Base-by-base conservation (phyloP, 441 rosid genomes). In the Corymbia calophylla region DNA sequence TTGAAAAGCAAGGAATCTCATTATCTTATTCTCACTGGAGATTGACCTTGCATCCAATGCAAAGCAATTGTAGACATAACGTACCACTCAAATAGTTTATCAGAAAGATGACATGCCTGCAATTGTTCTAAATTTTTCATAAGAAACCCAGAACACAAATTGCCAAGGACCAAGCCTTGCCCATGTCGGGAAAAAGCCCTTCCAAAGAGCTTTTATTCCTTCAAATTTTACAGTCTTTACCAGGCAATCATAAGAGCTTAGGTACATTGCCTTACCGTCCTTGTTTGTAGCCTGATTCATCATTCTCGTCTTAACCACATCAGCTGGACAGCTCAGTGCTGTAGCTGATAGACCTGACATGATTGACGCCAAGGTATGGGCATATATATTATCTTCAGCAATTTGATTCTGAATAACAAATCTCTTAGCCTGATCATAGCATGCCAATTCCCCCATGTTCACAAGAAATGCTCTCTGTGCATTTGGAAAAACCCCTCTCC, bases 131-230 rank as follows among this genome's bases (percentile, higher is more conserved):
- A 96, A 92, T 92, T 93, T 96, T 95, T 97, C 99, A 27, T 97
- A 97, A 9, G 98, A 94, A 51, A 97, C 99, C 99, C 99, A 97
- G 93, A 97, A 96, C 92, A 96, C 95, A 44, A 96, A 97, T 88
- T 97, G 99, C 99, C 98, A 97, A 19, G 99, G 99, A 90, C 99
- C 99, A 88, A 97, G 98, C 91, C 99, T 95, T 35, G 97, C 97
- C 99, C 99, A 96, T 49, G 97, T 96, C 53, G 97, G 99, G 58
- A 95, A 94, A 92, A 96, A 96, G 29, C 98, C 99, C 91, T 96
- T 97, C 98, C 99, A 97, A 86, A 96, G 89, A 64, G 98, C 99
- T 90, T 90, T 91, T 85, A 95, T 31, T 66, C 99, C 99, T 92
- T 96, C 99, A 32, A 86, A 88, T 91, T 87, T 94, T 86, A 96